Conservation (phyloP, 768 basidiomycete species). For the Russula griseocarnosa region DNA sequence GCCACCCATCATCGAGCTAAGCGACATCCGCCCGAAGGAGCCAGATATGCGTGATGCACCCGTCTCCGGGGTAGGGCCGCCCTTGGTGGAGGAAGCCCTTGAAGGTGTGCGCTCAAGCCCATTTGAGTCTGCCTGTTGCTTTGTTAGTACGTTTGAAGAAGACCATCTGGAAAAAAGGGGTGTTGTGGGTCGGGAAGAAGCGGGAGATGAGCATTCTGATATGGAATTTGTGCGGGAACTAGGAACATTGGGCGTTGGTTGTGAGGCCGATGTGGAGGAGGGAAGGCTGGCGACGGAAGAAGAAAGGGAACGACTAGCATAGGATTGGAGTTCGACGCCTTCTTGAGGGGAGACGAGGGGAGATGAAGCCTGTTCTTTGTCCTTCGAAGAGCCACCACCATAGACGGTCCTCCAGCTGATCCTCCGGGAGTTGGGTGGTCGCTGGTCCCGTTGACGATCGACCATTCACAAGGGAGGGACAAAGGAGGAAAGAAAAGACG, state of each 20-base stretch:
- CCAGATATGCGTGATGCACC: conserved; percentile 36
- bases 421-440: conserved; percentile 29
- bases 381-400: conserved; percentile 30
- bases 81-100: conserved; percentile 27
- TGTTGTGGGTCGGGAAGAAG: conserved; percentile 33
- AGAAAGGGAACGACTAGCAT: conserved; percentile 29
- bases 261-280: conserved; percentile 26
- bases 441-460: conserved; percentile 28
- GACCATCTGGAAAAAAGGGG: conserved; percentile 34
- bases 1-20: conserved; percentile 68
- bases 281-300: conserved; percentile 28
- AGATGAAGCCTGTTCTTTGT: conserved; percentile 22
- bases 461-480: conserved; percentile 25
- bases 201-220: conserved; percentile 28
- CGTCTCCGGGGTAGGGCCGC: conserved; percentile 21
- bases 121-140: conserved; percentile 46
- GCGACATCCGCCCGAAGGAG: conserved; percentile 59
- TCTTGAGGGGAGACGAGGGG: conserved; percentile 34
- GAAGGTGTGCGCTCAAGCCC: conserved; percentile 47
- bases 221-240: conserved; percentile 31
- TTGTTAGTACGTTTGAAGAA: conserved; percentile 34
- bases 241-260: conserved; percentile 22
- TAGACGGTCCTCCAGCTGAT: conserved; percentile 34
- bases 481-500: conserved; percentile 6
- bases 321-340: conserved; percentile 34